Conservation (phyloP, 768 basidiomycete genomes). For the Strobilomyces confusus region DNA sequence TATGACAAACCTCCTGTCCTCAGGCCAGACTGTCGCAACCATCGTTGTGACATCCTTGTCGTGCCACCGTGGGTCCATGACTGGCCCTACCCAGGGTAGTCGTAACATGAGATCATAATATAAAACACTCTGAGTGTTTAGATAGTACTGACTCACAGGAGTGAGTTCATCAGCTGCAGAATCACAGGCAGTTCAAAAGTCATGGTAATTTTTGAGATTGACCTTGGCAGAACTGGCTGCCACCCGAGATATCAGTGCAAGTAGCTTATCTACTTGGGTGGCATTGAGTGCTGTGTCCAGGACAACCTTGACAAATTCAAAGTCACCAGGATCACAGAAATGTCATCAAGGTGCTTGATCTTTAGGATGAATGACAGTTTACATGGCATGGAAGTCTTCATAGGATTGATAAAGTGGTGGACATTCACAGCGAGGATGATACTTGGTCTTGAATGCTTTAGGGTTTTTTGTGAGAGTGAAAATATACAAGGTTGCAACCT, state of each 20-base stretch:
- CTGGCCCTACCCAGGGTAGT: no score
- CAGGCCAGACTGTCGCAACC: no score
- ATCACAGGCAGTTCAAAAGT: no score
- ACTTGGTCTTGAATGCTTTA: background rate
- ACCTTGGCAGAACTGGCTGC: background rate
- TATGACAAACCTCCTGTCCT: no score
- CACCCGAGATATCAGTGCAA: background rate
- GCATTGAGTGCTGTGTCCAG: background rate
- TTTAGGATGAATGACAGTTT: no score
- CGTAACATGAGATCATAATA: no score
- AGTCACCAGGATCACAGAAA: background rate
- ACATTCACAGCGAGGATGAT: background rate
- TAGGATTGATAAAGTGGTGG: background rate
- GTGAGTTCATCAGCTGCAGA: no score
- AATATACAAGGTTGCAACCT: no score
- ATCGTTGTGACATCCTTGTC: no score
- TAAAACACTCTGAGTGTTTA: no score
- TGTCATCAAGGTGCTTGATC: background rate
- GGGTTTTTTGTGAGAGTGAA: background rate
- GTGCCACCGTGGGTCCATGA: no score
- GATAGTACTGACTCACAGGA: no score
- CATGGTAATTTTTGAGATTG: background rate
- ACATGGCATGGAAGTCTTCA: background rate
- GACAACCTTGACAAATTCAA: background rate
- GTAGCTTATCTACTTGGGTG: background rate